phyloP scores from a whole-genome alignment of 2,329 filamentous ascomycete species.

The Claviceps purpurea region DNA sequence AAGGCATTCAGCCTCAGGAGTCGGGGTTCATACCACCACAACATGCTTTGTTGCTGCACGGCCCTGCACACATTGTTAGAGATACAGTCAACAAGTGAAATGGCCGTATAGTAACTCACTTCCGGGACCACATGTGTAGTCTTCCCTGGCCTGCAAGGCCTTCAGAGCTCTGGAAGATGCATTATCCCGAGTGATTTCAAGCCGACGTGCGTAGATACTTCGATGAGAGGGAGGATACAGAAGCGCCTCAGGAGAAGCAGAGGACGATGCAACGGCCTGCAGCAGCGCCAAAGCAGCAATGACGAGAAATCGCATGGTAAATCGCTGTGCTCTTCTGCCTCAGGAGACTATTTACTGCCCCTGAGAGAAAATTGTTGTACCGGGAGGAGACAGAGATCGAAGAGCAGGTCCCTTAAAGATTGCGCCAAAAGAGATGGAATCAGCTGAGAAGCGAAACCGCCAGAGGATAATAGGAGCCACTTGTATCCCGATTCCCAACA shows the following conservation, averaged over 20 bases:
- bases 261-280: background rate
- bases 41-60: background rate
- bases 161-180: background rate
- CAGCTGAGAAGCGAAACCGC: too few relatives aligned
- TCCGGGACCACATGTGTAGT: background rate
- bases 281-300: background rate
- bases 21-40: background rate
- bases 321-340: background rate
- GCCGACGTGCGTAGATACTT: background rate
- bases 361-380: background rate
- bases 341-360: background rate
- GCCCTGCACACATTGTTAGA: background rate
- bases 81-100: background rate
- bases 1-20: too few relatives aligned
- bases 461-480: background rate
- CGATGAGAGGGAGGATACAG: background rate
- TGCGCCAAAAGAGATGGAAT: too few relatives aligned
- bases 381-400: too few relatives aligned
- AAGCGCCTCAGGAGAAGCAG: background rate
- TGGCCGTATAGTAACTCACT: background rate
- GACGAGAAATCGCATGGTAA: background rate
- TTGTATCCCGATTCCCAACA: background rate
- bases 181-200: background rate
- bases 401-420: too few relatives aligned
- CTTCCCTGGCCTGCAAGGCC: background rate